Percentiles rank a stretch among this genome's conserved stretches.
These are phyloP conservation scores for Fusarium sacchari DNA, from an alignment of 2,329 filamentous ascomycete species.

Conservation along the genomic window DNA sequence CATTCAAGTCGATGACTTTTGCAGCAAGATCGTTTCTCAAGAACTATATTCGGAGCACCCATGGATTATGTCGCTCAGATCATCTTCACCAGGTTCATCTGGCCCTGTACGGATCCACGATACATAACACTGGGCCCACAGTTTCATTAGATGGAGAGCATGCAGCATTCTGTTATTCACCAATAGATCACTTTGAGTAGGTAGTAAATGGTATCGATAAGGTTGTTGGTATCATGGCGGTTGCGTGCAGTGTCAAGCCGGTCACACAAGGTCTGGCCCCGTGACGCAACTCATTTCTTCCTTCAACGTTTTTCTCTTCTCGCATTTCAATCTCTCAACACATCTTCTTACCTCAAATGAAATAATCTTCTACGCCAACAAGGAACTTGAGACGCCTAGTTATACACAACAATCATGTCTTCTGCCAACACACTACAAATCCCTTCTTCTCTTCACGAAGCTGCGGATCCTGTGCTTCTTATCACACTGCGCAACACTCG, in stretches of 20 bases:
- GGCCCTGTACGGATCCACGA: fast-evolving
- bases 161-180: too few species aligned
- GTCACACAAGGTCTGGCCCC: background rate
- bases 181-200: background rate
- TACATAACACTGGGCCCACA: background rate
- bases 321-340: background rate
- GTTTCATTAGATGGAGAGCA: too few species aligned
- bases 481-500: background rate
- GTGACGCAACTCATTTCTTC: background rate
- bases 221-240: background rate
- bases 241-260: background rate
- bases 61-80: background rate
- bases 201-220: too few species aligned
- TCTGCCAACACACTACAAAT: background rate
- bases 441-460: background rate
- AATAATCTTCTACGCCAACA: too few species aligned
- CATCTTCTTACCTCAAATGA: background rate
- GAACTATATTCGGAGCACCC: fast-evolving
- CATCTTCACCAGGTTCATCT: too few species aligned
- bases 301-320: background rate
- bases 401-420: background rate
- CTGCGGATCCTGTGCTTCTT: background rate
- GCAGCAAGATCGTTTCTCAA: fast-evolving
- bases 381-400: background rate
- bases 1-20: background rate